Conservation (phyloP, 768 basidiomycete species). For the Mycena amicta region DNA sequence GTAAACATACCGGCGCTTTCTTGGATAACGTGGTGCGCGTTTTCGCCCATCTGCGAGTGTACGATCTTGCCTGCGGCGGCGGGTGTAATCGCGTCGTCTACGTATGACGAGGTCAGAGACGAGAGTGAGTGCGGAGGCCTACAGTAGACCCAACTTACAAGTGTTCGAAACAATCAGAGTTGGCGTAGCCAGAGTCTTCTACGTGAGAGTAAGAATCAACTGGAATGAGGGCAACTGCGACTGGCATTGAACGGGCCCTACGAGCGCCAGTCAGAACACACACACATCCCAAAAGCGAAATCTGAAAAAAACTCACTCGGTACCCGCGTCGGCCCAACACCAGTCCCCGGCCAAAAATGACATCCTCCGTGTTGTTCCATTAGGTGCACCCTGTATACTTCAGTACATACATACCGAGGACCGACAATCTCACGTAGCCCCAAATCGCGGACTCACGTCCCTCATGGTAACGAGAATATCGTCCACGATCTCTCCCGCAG, state of each 20-base stretch:
- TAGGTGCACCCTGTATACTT: conserved; percentile 11
- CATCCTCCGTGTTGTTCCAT: conserved; percentile 25
- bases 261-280: not conserved
- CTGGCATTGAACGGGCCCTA: conserved; percentile 22
- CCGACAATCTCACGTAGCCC: conserved; percentile 15
- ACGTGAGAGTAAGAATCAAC: not conserved
- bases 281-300: not conserved
- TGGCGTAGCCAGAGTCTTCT: conserved; percentile 22
- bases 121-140: too few species aligned
- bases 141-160: not conserved
- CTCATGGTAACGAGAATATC: conserved; percentile 12
- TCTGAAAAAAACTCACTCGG: conserved; percentile 12
- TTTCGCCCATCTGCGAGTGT: not conserved
- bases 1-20: not conserved
- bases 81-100: not conserved
- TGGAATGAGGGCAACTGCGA: too few species aligned
- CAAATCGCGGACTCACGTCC: conserved; percentile 11
- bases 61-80: not conserved
- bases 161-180: conserved; percentile 16
- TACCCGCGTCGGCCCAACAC: conserved; percentile 17
- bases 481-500: conserved; percentile 18
- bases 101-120: not conserved
- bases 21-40: not conserved
- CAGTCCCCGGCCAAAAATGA: conserved; percentile 21
- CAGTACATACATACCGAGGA: not conserved